phyloP scores from a whole-genome alignment of 2,329 filamentous ascomycete species.

The Penicillium crustosum region DNA sequence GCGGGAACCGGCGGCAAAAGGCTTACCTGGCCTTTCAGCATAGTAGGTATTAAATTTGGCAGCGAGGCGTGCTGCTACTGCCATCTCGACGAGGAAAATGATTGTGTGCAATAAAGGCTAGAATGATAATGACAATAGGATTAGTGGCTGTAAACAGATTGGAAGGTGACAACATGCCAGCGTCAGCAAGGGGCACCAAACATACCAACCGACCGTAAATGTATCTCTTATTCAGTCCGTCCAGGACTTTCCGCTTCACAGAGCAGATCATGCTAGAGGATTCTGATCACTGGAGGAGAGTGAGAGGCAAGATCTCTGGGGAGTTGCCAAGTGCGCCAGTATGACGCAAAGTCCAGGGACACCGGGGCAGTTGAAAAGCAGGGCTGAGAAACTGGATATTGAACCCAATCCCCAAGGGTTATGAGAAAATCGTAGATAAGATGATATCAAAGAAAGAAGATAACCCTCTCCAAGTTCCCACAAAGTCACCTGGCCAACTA shows the following conservation, averaged over 20 bases:
- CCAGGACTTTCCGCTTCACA: conserved; percentile 43
- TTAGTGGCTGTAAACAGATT: conserved; percentile 11
- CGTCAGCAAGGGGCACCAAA: conserved; percentile 4
- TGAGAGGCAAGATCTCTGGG: conserved; percentile 31
- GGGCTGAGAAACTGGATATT: neutral
- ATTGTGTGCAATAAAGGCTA: conserved; percentile 86
- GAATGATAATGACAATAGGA: conserved; percentile 14
- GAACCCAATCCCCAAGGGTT: neutral
- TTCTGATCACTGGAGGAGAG: conserved; percentile 17
- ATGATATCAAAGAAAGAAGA: neutral
- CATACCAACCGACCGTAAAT: conserved; percentile 48
- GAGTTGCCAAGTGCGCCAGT: conserved; percentile 30
- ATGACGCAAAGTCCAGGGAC: conserved; percentile 40
- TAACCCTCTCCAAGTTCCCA: neutral
- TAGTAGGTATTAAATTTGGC: conserved; percentile 94
- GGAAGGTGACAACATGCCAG: neutral
- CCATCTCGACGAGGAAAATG: conserved; percentile 85
- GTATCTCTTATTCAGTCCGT: conserved; percentile 49
- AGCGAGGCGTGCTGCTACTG: conserved; percentile 75
- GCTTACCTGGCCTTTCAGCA: conserved; percentile 76
- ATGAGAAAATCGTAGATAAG: neutral
- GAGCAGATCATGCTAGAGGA: conserved; percentile 42
- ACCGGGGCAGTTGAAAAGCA: conserved; percentile 1
- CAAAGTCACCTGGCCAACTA: conserved; percentile 12
- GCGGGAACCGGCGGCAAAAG: conserved; percentile 2